These are phyloP conservation scores for Xerocomellus dryophilus DNA, from an alignment of 768 basidiomycete species.

Conservation along the genomic window DNA sequence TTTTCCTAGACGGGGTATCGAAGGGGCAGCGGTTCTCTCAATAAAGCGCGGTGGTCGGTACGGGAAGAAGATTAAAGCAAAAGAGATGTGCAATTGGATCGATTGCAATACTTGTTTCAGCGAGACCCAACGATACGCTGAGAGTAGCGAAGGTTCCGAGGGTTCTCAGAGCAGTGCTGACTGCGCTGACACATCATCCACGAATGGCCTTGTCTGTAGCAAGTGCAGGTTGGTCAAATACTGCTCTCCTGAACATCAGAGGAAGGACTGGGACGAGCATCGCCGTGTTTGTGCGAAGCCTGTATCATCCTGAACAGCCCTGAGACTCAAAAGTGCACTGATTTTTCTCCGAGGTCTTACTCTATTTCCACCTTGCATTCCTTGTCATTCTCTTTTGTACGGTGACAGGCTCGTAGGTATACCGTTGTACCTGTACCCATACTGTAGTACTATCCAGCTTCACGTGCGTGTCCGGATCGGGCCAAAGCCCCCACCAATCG, in stretches of 20 bases:
- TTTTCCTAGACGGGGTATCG: conserved; percentile 64
- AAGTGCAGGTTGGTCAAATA: conserved; percentile 78
- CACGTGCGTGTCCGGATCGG: neutral
- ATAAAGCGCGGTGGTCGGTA: conserved; percentile 54
- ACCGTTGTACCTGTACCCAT: conserved; percentile 8
- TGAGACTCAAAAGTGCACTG: neutral
- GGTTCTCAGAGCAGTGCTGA: conserved; percentile 44
- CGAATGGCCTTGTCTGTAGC: conserved; percentile 62
- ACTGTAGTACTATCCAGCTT: neutral
- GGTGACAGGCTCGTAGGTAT: neutral
- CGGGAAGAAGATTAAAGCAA: conserved; percentile 48
- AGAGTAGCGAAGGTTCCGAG: conserved; percentile 45
- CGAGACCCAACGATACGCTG: conserved; percentile 33
- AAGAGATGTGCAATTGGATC: conserved; percentile 82
- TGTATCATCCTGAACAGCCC: conserved; percentile 12
- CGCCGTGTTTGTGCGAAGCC: conserved; percentile 59
- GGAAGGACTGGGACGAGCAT: conserved; percentile 77
- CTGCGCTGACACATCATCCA: conserved; percentile 29
- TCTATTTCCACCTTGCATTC: neutral
- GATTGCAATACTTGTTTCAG: conserved; percentile 64
- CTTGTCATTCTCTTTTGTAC: neutral
- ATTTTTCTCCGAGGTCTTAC: neutral
- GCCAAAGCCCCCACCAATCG: neutral
- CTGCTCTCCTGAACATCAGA: conserved; percentile 72
- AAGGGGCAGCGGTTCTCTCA: conserved; percentile 59